Evolutionary conservation across 371 early-diverging fungal species (phyloP).

Genomic region (Mortierella sp.): DNA sequence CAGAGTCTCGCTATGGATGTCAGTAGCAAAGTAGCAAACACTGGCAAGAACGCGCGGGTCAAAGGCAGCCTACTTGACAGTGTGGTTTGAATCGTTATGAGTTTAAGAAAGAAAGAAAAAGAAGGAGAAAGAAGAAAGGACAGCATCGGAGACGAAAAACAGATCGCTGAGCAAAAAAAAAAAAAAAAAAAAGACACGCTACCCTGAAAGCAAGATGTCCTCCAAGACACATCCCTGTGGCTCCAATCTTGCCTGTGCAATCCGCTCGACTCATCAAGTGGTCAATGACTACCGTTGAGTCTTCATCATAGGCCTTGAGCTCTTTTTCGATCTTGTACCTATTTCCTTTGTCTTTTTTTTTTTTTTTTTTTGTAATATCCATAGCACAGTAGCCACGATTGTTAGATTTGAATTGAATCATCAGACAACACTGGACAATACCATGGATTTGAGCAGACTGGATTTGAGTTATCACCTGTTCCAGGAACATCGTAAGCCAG

Average conservation of each 20-base stretch:
- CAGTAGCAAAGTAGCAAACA: slow-evolving; percentile 67
- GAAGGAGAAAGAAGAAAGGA: not conserved
- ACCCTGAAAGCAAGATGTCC: slow-evolving; percentile 66
- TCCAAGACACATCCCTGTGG: slow-evolving; percentile 65
- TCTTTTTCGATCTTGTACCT: slow-evolving; percentile 58
- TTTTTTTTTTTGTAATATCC: no score
- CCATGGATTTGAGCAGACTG: no score
- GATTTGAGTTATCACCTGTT: slow-evolving; percentile 41
- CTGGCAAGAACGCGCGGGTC: slow-evolving; percentile 59
- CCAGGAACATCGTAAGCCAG: slow-evolving; percentile 63
- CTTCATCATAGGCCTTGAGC: slow-evolving; percentile 62
- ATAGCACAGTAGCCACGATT: no score
- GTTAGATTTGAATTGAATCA: not conserved
- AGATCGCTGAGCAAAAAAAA: not conserved
- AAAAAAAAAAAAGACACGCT: slow-evolving; percentile 8
- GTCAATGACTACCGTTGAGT: slow-evolving; percentile 60
- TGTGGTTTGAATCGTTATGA: not conserved
- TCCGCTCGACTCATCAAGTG: slow-evolving; percentile 55
- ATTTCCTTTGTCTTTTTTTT: slow-evolving; percentile 54
- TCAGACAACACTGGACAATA: no score
- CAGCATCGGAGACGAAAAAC: not conserved
- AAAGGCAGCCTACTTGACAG: slow-evolving; percentile 52
- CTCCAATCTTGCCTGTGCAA: slow-evolving; percentile 62
- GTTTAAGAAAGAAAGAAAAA: not conserved
- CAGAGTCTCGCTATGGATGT: slow-evolving; percentile 62